Percentiles rank a stretch among this genome's conserved stretches.
phyloP scores from a whole-genome alignment of 1,139 yeast genomes.

The Yarrowia galli region DNA sequence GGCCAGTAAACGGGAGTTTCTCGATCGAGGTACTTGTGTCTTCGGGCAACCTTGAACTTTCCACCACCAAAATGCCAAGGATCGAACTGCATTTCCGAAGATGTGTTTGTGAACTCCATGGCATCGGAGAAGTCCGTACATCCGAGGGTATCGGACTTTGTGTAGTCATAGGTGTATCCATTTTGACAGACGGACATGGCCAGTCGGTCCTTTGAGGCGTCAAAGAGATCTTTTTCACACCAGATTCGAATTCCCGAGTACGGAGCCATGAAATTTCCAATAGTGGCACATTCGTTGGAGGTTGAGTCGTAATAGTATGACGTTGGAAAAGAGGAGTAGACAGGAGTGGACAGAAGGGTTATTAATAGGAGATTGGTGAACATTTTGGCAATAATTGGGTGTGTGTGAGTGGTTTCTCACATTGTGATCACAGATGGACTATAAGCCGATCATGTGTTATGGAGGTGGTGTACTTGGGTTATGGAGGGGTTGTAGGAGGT shows the following conservation, averaged over 20 bases:
- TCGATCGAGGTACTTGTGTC: conserved; percentile 35
- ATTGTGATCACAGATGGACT: no score
- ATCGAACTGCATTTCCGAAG: not conserved
- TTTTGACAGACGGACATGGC: conserved; percentile 31
- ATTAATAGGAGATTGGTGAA: not conserved
- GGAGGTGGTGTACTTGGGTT: not conserved
- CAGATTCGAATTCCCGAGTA: conserved; percentile 33
- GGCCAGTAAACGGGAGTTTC: conserved; percentile 42
- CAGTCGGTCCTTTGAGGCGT: conserved; percentile 2
- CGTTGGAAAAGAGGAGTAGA: not conserved
- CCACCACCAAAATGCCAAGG: conserved; percentile 41
- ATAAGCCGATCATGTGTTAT: not conserved
- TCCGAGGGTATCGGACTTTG: not conserved
- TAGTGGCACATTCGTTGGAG: not conserved
- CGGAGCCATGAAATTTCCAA: conserved; percentile 34
- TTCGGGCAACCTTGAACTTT: conserved; percentile 43
- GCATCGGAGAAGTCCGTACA: conserved; percentile 5
- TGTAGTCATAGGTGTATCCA: conserved; percentile 14
- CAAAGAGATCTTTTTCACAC: conserved; percentile 1
- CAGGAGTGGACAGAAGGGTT: not conserved
- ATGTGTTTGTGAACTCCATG: conserved; percentile 1
- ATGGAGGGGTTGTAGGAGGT: not conserved
- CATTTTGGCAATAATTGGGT: not conserved
- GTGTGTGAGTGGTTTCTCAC: not conserved
- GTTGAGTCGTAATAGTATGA: conserved; percentile 17